Evolutionary conservation across 140 eudicot species (phyloP), one percentile per base, ranked within the genome.

Genomic region (Bidens hawaiensis): DNA sequence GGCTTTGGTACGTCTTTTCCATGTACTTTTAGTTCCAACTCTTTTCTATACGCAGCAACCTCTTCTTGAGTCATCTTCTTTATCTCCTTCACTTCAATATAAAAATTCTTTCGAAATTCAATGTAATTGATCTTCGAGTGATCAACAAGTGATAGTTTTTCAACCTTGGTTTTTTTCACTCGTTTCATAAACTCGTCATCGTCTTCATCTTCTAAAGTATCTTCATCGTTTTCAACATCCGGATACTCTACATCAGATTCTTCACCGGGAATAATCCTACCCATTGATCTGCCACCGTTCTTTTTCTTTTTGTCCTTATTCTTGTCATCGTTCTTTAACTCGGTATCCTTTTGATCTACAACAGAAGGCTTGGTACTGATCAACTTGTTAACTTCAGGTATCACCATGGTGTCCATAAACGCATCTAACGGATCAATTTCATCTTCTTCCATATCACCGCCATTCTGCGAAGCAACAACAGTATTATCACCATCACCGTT

Each of bases 1-100:
- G 97, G 97, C 53, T 86, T 89, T 0, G 95, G 97, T 27, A 89
- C 89, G 54, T 86, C 97, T 67, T 86, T 89, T 41, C 95, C 97
- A 65, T 86, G 95, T 25, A 89, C 62, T 78, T 89, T 89, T 49
- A 89, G 61, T 64, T 89, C 97, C 22, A 89, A 71, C 47, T 80
- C 75, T 63, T 76, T 86, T 65, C 97, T 72, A 53, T 83, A 79
- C 55, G 77, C 81, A 66, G 81, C 72, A 65, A 83, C 95, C 60
- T 89, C 97, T 68, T 89, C 94, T n/a, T 48, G 7, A 41, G 80
- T 81, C 95, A 89, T 89, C 48, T 84, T 81, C 15, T 80, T 46
- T 21, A 83, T 83, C 68, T 86, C 97, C 72, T 86, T 89, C 17
- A 79, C 95, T 75, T 89, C 95, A 22, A 79, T 86, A 47, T 89